Evolutionary conservation across 176 grass and related monocot species (phyloP).

Genomic region (Tillandsia fasciculata): DNA sequence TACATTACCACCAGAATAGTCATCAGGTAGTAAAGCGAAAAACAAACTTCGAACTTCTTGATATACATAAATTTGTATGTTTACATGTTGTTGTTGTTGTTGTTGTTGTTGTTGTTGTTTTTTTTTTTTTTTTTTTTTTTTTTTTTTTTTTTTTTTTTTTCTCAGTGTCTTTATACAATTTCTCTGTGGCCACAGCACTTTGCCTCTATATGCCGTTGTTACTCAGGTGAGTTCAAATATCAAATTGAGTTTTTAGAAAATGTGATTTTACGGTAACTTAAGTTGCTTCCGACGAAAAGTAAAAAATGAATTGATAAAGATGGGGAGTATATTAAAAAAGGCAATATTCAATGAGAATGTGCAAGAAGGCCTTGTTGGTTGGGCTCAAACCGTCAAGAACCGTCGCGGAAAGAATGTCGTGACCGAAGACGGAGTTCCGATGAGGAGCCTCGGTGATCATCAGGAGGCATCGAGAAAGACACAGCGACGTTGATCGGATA

Average conservation of each 20-base stretch:
- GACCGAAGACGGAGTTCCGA: too few species aligned
- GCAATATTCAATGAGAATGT: slow-evolving; percentile 26
- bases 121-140: too few species aligned
- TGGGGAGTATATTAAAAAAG: slow-evolving; percentile 54
- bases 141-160: background rate
- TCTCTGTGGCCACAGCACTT: background rate
- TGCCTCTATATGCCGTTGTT: slow-evolving; percentile 9
- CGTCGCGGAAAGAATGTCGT: too few species aligned
- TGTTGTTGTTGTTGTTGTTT: too few species aligned
- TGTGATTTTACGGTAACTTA: background rate
- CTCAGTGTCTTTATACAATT: slow-evolving; percentile 1
- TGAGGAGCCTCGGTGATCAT: too few species aligned
- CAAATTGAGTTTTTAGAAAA: background rate
- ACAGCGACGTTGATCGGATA: too few species aligned
- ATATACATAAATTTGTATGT: background rate
- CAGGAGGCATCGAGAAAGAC: too few species aligned
- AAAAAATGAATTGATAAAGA: slow-evolving; percentile 23
- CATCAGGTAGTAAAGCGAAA: background rate
- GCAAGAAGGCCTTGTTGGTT: slow-evolving; percentile 13
- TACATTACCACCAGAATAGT: slow-evolving; percentile 10
- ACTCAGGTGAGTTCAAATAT: slow-evolving; percentile 7
- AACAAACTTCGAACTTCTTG: background rate
- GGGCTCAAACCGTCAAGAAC: slow-evolving; percentile 18
- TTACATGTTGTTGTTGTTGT: too few species aligned
- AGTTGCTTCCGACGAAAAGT: background rate